Evolutionary conservation across 768 basidiomycete species (phyloP).

Genomic region (Podaxis pistillaris): DNA sequence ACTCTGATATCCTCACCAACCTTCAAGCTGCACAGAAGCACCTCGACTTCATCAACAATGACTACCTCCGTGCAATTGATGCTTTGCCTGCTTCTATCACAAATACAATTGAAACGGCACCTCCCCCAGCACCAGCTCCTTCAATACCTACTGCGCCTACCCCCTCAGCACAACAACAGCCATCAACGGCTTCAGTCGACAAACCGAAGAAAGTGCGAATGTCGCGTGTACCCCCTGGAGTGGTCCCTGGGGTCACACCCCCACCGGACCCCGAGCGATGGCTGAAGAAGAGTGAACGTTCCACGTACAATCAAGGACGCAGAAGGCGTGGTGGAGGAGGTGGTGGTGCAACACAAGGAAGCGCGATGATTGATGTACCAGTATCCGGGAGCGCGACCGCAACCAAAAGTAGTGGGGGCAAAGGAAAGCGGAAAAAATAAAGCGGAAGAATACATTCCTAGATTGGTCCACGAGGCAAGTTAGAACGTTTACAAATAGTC

Average conservation of each 20-base stretch:
- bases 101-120: conserved; percentile 57
- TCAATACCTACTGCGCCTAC: conserved; percentile 30
- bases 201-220: conserved; percentile 49
- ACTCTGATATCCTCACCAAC: conserved; percentile 85
- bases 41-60: conserved; percentile 78
- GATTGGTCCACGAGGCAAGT: conserved; percentile 13
- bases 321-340: conserved; percentile 50
- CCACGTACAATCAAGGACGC: conserved; percentile 52
- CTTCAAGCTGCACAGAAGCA: conserved; percentile 79
- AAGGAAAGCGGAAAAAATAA: conserved; percentile 72
- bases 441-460: background rate
- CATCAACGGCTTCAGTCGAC: conserved; percentile 28
- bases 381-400: conserved; percentile 27
- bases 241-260: conserved; percentile 76
- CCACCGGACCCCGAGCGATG: conserved; percentile 85
- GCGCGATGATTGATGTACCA: conserved; percentile 36
- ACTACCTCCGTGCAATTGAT: conserved; percentile 65
- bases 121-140: conserved; percentile 45
- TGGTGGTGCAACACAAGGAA: conserved; percentile 71
- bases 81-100: conserved; percentile 50
- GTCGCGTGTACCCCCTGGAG: conserved; percentile 73
- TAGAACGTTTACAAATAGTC: background rate
- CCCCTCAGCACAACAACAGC: conserved; percentile 30
- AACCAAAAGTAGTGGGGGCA: conserved; percentile 42
- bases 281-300: conserved; percentile 83